Conservation (phyloP, 2,329 filamentous ascomycete species). For the Madurella mycetomatis region DNA sequence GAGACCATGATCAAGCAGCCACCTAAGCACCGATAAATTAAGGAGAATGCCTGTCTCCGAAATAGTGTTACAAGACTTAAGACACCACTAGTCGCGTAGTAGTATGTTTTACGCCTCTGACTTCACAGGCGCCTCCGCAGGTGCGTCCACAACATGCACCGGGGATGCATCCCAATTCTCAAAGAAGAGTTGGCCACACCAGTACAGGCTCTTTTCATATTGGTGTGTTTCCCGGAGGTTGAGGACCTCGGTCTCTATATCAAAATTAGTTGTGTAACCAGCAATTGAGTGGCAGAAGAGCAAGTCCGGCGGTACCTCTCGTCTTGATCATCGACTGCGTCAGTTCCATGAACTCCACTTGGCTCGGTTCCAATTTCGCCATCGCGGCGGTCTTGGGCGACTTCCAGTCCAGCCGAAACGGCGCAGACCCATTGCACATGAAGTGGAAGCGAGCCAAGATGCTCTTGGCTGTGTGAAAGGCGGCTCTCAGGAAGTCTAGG, state of each 20-base stretch:
- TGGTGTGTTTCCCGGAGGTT: slow-evolving; percentile 10
- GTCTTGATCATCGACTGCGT: slow-evolving; percentile 16
- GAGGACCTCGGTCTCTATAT: slow-evolving; percentile 12
- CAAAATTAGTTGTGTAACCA: not conserved
- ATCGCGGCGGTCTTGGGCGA: slow-evolving; percentile 10
- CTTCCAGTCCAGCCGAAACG: slow-evolving; percentile 21
- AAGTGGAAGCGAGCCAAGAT: slow-evolving; percentile 26
- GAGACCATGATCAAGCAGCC: too few relatives aligned
- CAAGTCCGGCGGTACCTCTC: slow-evolving; percentile 10
- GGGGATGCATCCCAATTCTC: slow-evolving; percentile 23
- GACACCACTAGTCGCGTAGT: not conserved
- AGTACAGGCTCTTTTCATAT: slow-evolving; percentile 21
- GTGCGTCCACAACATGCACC: slow-evolving; percentile 17
- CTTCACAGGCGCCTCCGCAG: not conserved
- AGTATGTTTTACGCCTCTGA: not conserved
- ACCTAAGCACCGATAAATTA: too few relatives aligned
- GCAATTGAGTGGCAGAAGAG: not conserved
- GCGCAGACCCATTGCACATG: slow-evolving; percentile 22
- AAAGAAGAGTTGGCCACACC: slow-evolving; percentile 21
- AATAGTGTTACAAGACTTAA: too few relatives aligned
- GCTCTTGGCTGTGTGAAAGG: slow-evolving; percentile 24
- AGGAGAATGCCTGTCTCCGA: too few relatives aligned
- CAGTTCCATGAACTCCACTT: slow-evolving; percentile 21
- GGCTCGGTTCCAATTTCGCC: slow-evolving; percentile 15
- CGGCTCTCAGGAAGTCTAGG: slow-evolving; percentile 20